Base-by-base conservation (phyloP, 768 basidiomycete genomes). In the Xerocomellus chrysenteron region DNA sequence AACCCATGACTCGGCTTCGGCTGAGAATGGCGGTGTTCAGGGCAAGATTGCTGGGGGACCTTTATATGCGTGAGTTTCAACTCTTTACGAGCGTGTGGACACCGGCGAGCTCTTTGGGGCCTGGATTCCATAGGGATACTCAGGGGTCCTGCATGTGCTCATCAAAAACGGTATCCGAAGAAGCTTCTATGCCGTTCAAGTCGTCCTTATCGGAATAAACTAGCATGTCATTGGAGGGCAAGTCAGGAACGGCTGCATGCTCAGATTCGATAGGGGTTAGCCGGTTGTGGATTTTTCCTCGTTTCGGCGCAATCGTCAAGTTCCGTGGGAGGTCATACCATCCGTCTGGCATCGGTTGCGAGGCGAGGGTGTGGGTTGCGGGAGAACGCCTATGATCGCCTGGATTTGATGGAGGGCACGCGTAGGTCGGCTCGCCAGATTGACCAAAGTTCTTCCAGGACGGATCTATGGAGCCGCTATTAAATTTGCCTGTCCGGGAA, bases 391-490 rank as follows among this genome's bases (percentile, higher is more conserved):
- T 72, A 71, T 26, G 55, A 57, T 33, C 55, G 61, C 41, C 72
- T 54, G n/a, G 69, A 71, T 28, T 49, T 54, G 32, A 68, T 10
- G 2, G 72, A 62, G 32, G 69, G 70, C 4, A 71, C 59, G 40
- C 72, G 70, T 10, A 61, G 68, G 50, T 73, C 47, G 9, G 56
- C 47, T 40, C 35, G 62, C 69, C 72, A 71, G 42, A 71, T 71
- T 5, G 52, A 62, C 68, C 68, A 69, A n/a, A 73, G 72, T 16
- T 71, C 69, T 41, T 53, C 32, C 19, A 69, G 55, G 62, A 46
- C 46, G 52, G 17, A n/a, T 67, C 62, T 45, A n/a, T n/a, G n/a
- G n/a, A n/a, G n/a, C n/a, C n/a, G n/a, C n/a, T n/a, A n/a, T n/a
- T n/a, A n/a, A n/a, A n/a, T 50, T 55, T 13, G 13, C 21, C 7